Percentiles rank a stretch among this genome's conserved stretches.
Conservation (phyloP, 768 basidiomycete genomes). For the Mycena albidolilacea region DNA sequence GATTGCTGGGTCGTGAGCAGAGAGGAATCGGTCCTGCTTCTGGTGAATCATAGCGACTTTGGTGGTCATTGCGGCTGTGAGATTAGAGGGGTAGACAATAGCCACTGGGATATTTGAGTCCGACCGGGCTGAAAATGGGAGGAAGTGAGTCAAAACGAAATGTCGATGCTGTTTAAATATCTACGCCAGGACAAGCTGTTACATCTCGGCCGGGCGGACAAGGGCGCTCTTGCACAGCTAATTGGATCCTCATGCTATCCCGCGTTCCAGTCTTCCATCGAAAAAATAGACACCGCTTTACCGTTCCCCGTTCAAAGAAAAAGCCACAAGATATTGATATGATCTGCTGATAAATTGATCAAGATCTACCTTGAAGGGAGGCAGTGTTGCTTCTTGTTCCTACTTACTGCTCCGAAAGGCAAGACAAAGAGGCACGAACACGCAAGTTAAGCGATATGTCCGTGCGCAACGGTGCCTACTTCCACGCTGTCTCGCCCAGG, state of each 20-base stretch:
- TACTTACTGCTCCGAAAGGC: not conserved
- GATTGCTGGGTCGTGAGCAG: conserved; percentile 6
- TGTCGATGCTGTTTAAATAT: conserved; percentile 13
- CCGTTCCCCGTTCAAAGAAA: conserved; percentile 14
- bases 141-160: conserved; percentile 5
- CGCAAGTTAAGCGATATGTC: conserved; percentile 1
- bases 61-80: conserved; percentile 13
- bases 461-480: not conserved
- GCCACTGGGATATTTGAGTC: not conserved
- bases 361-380: not conserved
- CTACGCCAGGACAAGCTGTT: not conserved
- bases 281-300: conserved; percentile 25
- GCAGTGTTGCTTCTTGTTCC: conserved; percentile 14
- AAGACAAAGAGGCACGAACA: not conserved
- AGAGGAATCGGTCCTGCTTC: conserved; percentile 8
- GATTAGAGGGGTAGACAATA: not conserved
- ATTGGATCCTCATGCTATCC: conserved; percentile 28
- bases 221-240: conserved; percentile 16
- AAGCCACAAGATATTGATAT: conserved; percentile 10
- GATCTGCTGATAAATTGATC: conserved; percentile 8
- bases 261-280: conserved; percentile 17
- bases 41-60: not conserved
- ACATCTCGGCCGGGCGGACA: not conserved
- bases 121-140: not conserved
- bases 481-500: not conserved